phyloP scores from a whole-genome alignment of 2,329 filamentous ascomycete genomes.

The Stromatinia cepivora region DNA sequence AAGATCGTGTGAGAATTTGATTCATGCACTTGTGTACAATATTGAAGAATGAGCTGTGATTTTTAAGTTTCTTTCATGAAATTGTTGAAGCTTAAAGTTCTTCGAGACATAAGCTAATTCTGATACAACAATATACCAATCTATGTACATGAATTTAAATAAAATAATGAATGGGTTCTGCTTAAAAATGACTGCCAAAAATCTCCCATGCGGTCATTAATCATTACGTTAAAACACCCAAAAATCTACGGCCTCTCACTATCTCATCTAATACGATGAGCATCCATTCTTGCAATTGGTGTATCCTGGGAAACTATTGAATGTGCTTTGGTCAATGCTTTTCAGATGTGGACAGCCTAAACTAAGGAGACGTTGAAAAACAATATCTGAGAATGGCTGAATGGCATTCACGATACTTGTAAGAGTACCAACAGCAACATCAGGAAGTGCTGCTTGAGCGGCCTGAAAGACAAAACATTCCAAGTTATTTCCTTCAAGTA shows the following conservation, averaged over 20 bases:
- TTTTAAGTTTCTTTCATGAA: background rate
- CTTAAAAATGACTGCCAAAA: too few species aligned
- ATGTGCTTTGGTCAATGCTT: background rate
- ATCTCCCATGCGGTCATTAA: background rate
- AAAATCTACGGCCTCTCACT: background rate
- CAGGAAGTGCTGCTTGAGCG: conserved; percentile 46
- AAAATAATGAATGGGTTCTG: background rate
- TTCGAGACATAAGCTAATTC: background rate
- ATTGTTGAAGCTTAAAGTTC: background rate
- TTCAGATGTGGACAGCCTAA: conserved; percentile 15
- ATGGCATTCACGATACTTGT: background rate
- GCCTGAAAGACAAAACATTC: conserved; percentile 48
- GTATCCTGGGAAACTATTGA: conserved; percentile 9
- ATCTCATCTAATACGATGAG: background rate
- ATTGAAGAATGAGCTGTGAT: background rate
- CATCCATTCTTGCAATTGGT: conserved; percentile 17
- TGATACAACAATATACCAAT: background rate
- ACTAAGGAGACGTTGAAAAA: conserved; percentile 23
- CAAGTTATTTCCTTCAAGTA: conserved; percentile 51
- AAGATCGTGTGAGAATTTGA: background rate
- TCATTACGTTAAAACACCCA: background rate
- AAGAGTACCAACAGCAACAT: conserved; percentile 39
- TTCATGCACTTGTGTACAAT: background rate
- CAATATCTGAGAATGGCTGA: conserved; percentile 1
- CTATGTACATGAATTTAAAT: background rate